A percentile compares a stretch with the other conserved stretches of the same genome.
phyloP scores from a whole-genome alignment of 2,329 filamentous ascomycete genomes.

The Aspergillus puulaauensis region DNA sequence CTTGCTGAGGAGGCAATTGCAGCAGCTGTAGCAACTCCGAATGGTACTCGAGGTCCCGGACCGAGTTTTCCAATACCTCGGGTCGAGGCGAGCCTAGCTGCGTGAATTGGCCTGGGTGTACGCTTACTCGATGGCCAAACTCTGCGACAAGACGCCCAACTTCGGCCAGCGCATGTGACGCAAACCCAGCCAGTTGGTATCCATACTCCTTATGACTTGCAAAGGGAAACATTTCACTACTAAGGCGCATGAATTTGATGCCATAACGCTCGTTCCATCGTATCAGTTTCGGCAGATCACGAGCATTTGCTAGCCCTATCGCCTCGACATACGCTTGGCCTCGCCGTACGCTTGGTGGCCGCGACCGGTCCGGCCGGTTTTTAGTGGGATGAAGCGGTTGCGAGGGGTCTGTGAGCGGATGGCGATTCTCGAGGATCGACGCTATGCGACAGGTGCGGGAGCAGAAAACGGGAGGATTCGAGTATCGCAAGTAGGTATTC shows the following conservation, averaged over 20 bases:
- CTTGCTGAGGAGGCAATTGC: constrained; percentile 70
- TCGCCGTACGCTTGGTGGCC: constrained; percentile 64
- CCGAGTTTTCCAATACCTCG: constrained; percentile 71
- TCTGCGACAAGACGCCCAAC: constrained; percentile 74
- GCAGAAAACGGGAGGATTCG: constrained; percentile 81
- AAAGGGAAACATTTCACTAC: constrained; percentile 96
- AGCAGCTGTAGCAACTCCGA: constrained; percentile 79
- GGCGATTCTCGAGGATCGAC: constrained; percentile 84
- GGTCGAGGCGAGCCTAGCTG: constrained; percentile 81
- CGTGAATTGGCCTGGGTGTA: constrained; percentile 89
- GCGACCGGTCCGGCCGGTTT: constrained; percentile 75
- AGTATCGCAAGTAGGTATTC: constrained; percentile 83
- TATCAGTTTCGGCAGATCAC: constrained; percentile 81
- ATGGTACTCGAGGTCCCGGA: constrained; percentile 85
- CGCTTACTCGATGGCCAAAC: constrained; percentile 80
- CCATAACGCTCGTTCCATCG: constrained; percentile 89
- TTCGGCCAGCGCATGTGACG: constrained; percentile 71
- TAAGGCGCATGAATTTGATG: constrained; percentile 89
- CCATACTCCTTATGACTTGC: constrained; percentile 85
- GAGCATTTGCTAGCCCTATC: constrained; percentile 76
- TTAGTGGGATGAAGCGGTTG: constrained; percentile 79
- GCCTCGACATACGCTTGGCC: constrained; percentile 74
- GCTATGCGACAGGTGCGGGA: constrained; percentile 89
- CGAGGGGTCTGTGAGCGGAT: constrained; percentile 73
- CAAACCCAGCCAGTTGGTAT: constrained; percentile 81